phyloP scores from a whole-genome alignment of 1,284 basidiomycete species.

The Sanghuangporus weigelae region DNA sequence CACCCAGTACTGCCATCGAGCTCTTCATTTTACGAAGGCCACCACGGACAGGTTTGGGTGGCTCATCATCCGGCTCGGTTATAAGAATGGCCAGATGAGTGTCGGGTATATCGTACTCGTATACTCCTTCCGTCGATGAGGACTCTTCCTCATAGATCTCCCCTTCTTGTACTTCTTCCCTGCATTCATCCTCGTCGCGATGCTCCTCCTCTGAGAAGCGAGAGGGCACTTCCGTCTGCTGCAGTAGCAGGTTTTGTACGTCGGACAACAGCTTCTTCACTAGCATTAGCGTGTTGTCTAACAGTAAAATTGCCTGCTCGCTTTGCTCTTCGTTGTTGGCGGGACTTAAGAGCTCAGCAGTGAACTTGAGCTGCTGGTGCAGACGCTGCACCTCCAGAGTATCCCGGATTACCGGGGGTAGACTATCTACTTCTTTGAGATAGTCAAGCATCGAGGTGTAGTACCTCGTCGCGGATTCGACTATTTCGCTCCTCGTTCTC shows the following conservation, averaged over 20 bases:
- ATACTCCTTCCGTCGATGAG: neutral
- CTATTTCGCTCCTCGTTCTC: neutral
- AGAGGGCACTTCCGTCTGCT: neutral
- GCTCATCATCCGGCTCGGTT: neutral
- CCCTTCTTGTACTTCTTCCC: neutral
- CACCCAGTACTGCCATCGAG: neutral
- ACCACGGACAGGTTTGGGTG: neutral
- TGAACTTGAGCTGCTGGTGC: neutral
- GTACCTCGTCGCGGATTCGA: conserved; percentile 1
- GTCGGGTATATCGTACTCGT: conserved; percentile 3
- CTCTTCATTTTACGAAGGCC: conserved; percentile 9
- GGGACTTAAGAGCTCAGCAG: conserved; percentile 1
- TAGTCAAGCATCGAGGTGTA: neutral
- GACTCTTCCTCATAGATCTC: neutral
- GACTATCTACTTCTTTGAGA: neutral
- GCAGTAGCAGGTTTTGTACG: conserved; percentile 1
- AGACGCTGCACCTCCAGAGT: conserved; percentile 6
- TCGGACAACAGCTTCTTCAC: conserved; percentile 4
- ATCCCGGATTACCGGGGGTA: conserved; percentile 9
- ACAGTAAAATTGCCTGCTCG: conserved; percentile 4
- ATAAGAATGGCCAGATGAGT: neutral
- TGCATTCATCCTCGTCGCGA: neutral
- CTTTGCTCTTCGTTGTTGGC: neutral
- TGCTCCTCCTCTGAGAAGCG: neutral
- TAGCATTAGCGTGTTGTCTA: conserved; percentile 5